Base-by-base conservation (phyloP, 106 monocot species). In the Cymbidium sinense region DNA sequence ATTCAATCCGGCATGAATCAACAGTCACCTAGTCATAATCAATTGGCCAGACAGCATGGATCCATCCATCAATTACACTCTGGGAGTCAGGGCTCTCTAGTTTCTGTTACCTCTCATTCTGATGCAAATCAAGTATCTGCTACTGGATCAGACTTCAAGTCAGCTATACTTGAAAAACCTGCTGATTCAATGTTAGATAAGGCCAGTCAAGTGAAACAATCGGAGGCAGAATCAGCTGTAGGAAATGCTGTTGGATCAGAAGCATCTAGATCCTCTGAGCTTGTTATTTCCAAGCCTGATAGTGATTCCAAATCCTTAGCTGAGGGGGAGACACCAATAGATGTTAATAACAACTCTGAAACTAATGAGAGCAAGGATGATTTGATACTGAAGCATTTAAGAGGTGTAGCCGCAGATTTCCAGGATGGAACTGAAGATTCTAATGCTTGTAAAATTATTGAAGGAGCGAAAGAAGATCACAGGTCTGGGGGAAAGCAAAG, bases 1-100 rank as follows among this genome's bases (percentile, higher is more conserved):
- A 29, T 72, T 43, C 84, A 80, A 41, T 35, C 78, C 44, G 43
- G 75, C 18, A 17, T 79, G 34, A 85, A 64, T 73, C 86, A 86
- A 30, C 79, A 85, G 31, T 73, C 71, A 50, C 72, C 85, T 12
- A 77, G 13, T 81, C 72, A 73, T 41, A 81, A 64, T 64, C 65
- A 81, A 70, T 19, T 69, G 37, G 50, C 29, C 19, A 43, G 37
- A 27, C 71, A 39, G 27, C 81, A 70, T 76, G 74, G 54, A 12
- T 17, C 67, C 30, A 35, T 41, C 55, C 78, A 55, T 72, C 84
- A 84, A 20, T 43, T 73, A 29, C 79, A 80, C 18, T 55, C 85
- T 70, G 78, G 44, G 2, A 77, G 75, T 64, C 84, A 82, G 65
- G 79, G 80, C 11, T 17, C 80, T 72, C 29, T 34, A 1, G 33